A percentile compares a stretch with the other conserved stretches of the same genome.
Conservation (phyloP, 78 protist genomes). For the Isochrysis galbana region DNA sequence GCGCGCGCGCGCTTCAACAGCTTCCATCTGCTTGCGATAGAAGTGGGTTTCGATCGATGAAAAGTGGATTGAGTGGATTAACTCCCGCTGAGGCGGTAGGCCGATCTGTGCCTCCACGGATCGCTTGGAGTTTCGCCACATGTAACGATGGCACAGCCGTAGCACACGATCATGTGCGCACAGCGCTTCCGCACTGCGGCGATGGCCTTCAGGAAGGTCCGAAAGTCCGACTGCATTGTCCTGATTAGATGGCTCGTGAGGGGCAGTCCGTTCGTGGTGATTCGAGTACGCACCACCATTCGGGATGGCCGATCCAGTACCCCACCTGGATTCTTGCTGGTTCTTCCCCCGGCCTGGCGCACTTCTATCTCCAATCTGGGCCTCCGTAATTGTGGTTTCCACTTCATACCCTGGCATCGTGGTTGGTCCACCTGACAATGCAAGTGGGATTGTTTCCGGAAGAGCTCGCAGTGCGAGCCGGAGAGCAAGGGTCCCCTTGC, state of each 20-base stretch:
- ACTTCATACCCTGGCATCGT: too few relatives aligned
- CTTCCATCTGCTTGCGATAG: background rate
- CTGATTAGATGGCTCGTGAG: background rate
- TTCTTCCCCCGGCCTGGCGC: too few relatives aligned
- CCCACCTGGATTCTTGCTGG: too few relatives aligned
- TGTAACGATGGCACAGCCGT: background rate
- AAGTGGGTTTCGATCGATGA: conserved; percentile 11
- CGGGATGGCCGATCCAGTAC: background rate
- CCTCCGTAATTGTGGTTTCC: too few relatives aligned
- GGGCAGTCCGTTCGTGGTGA: background rate
- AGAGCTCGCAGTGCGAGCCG: too few relatives aligned
- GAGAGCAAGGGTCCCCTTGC: too few relatives aligned
- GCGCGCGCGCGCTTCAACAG: background rate
- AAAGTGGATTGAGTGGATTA: background rate
- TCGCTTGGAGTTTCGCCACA: background rate
- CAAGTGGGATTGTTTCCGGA: too few relatives aligned
- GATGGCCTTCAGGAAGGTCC: too few relatives aligned
- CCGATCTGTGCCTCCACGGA: background rate
- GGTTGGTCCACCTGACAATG: too few relatives aligned
- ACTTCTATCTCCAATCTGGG: too few relatives aligned
- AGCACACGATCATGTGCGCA: background rate
- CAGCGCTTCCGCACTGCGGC: background rate
- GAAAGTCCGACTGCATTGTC: too few relatives aligned
- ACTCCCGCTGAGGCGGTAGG: background rate
- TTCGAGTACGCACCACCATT: background rate